These are phyloP conservation scores for Casuarina glauca DNA, from an alignment of 306 rosid genomes.

Conservation along the genomic window DNA sequence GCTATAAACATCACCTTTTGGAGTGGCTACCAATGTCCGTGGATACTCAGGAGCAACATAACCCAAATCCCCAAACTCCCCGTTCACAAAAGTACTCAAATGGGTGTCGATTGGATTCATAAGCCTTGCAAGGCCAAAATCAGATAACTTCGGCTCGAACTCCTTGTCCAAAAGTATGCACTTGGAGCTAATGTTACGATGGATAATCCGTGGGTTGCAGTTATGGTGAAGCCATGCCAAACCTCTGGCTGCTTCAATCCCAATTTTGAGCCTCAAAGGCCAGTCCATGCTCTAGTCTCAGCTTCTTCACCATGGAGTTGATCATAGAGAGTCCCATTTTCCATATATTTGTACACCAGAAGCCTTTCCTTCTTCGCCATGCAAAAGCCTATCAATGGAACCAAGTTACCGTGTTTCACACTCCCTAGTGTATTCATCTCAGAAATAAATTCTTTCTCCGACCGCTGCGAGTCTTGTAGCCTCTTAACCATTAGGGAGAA, in stretches of 20 bases:
- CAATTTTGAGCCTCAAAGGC: constrained; percentile 81
- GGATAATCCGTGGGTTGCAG: constrained; percentile 94
- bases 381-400: constrained; percentile 87
- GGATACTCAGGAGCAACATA: constrained; percentile 94
- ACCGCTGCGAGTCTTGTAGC: constrained; percentile 77
- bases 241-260: constrained; percentile 91
- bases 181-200: constrained; percentile 92
- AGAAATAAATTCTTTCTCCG: constrained; percentile 80
- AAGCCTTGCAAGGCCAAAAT: constrained; percentile 93
- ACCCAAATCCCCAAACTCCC: constrained; percentile 92
- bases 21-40: constrained; percentile 86
- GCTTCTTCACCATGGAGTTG: constrained; percentile 57
- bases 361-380: constrained; percentile 86
- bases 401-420: constrained; percentile 72
- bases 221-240: constrained; percentile 95
- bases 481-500: constrained; percentile 82
- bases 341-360: constrained; percentile 76
- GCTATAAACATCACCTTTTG: constrained; percentile 88
- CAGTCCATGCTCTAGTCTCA: constrained; percentile 57
- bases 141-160: constrained; percentile 85
- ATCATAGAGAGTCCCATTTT: constrained; percentile 75
- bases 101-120: constrained; percentile 96
- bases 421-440: constrained; percentile 84
- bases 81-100: constrained; percentile 93
- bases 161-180: constrained; percentile 74